Percentiles rank a stretch among this genome's conserved stretches.
Conservation (phyloP, 2,329 filamentous ascomycete species). For the Penicillium sp. region DNA sequence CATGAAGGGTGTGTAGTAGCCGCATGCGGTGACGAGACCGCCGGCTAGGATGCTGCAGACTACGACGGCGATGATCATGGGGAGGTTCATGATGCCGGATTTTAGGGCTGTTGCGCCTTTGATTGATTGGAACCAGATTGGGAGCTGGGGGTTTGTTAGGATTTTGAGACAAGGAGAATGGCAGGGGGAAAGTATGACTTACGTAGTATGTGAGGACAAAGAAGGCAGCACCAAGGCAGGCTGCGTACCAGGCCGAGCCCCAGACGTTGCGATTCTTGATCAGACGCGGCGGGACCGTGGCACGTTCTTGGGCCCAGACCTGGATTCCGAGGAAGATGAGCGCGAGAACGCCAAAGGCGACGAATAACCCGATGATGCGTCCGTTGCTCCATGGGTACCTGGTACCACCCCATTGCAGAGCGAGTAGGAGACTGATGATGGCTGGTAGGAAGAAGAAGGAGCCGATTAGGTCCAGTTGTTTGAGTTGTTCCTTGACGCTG, state of each 20-base stretch:
- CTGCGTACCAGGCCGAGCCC: slow-evolving; percentile 40
- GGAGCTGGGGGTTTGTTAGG: slow-evolving; percentile 30
- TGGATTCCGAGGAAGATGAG: slow-evolving; percentile 42
- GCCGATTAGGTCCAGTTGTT: slow-evolving; percentile 43
- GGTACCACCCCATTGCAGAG: slow-evolving; percentile 48
- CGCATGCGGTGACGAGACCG: slow-evolving; percentile 29
- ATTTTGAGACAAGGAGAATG: neutral
- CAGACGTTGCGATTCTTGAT: slow-evolving; percentile 44
- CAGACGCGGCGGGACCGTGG: slow-evolving; percentile 46
- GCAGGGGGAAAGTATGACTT: neutral
- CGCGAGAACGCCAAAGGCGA: slow-evolving; percentile 50
- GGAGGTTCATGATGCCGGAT: slow-evolving; percentile 40
- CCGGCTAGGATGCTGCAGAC: slow-evolving; percentile 34
- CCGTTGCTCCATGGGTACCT: slow-evolving; percentile 45
- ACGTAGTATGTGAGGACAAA: slow-evolving; percentile 47
- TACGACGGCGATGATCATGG: slow-evolving; percentile 33
- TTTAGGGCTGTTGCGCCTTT: slow-evolving; percentile 34
- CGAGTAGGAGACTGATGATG: slow-evolving; percentile 48
- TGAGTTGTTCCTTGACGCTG: slow-evolving; percentile 25
- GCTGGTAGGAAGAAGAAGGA: slow-evolving; percentile 46
- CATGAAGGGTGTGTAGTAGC: slow-evolving; percentile 44
- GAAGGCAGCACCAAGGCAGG: slow-evolving; percentile 44
- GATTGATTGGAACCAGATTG: slow-evolving; percentile 45
- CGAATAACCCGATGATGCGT: slow-evolving; percentile 48
- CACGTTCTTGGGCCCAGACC: slow-evolving; percentile 39